A percentile compares a stretch with the other conserved stretches of the same genome.
These are phyloP conservation scores for Mortierella sp. DNA, from an alignment of 371 early-diverging fungal species.

Conservation along the genomic window DNA sequence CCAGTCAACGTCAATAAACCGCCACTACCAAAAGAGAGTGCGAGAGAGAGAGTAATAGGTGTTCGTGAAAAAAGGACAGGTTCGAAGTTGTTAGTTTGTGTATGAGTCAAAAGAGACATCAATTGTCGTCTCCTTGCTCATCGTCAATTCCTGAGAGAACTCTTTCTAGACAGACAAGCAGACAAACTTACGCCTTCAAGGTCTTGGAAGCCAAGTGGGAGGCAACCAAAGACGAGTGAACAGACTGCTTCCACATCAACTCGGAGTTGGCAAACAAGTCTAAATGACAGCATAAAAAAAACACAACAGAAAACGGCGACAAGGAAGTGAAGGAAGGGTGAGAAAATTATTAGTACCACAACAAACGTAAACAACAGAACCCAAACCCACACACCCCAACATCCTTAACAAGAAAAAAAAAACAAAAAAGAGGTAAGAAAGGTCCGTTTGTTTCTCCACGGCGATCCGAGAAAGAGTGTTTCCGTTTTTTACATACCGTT, in stretches of 20 bases:
- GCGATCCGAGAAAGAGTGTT: not conserved
- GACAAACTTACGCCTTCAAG: conserved; percentile 74
- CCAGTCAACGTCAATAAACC: conserved; percentile 92
- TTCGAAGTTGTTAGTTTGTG: not conserved
- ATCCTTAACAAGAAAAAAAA: not conserved
- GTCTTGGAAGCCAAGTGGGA: conserved; percentile 84
- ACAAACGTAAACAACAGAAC: conserved; percentile 52
- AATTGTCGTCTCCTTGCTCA: not conserved
- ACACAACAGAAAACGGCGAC: not conserved
- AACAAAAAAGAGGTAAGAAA: too few species aligned
- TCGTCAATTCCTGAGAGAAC: not conserved
- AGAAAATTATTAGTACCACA: conserved; percentile 2
- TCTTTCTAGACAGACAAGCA: not conserved
- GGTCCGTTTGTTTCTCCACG: not conserved
- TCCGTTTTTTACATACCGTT: conserved; percentile 63
- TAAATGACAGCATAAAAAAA: conserved; percentile 36
- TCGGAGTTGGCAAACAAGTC: conserved; percentile 81
- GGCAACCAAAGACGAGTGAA: conserved; percentile 87
- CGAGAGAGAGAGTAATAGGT: too few species aligned
- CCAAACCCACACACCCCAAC: conserved; percentile 20
- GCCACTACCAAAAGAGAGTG: conserved; percentile 60
- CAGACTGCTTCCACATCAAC: conserved; percentile 85
- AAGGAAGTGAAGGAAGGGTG: not conserved
- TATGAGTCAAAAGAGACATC: not conserved
- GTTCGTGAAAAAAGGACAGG: too few species aligned